A percentile compares a stretch with the other conserved stretches of the same genome.
These are phyloP conservation scores for Gamarada debralockiae DNA, from an alignment of 495 filamentous ascomycete genomes.

Conservation along the genomic window DNA sequence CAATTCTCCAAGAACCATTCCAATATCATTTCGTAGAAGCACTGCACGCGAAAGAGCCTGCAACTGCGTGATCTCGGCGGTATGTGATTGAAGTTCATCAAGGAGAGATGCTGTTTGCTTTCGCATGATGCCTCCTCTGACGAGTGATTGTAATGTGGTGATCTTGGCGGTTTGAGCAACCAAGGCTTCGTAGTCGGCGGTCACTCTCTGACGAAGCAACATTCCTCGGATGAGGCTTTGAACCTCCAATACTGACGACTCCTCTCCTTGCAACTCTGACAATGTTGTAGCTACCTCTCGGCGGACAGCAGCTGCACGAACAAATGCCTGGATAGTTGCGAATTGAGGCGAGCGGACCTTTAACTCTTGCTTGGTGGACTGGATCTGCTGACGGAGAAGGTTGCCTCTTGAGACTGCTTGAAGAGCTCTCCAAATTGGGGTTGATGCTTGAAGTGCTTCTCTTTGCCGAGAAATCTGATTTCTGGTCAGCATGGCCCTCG, in stretches of 20 bases:
- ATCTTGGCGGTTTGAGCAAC: conserved; percentile 53
- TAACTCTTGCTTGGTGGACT: conserved; percentile 34
- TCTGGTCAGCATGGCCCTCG: conserved; percentile 42
- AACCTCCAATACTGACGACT: conserved; percentile 37
- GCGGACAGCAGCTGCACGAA: conserved; percentile 45
- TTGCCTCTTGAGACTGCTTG: conserved; percentile 52
- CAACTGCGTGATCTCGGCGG: conserved; percentile 54
- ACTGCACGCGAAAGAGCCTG: conserved; percentile 78
- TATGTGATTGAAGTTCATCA: conserved; percentile 53
- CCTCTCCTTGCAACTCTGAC: conserved; percentile 35
- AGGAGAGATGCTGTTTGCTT: conserved; percentile 46
- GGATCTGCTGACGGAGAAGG: conserved; percentile 38
- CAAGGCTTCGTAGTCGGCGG: conserved; percentile 52
- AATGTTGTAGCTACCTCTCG: conserved; percentile 39
- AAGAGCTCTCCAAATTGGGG: conserved; percentile 25
- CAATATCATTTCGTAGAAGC: conserved; percentile 68
- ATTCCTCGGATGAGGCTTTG: conserved; percentile 50
- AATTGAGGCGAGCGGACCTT: conserved; percentile 33
- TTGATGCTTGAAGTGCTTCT: conserved; percentile 24
- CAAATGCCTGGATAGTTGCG: conserved; percentile 46
- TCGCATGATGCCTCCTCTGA: conserved; percentile 59
- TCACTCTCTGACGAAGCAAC: conserved; percentile 43
- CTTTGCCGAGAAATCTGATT: conserved; percentile 34
- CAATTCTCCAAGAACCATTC: conserved; percentile 64
- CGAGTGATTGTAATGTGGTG: conserved; percentile 63